These are phyloP conservation scores for Xylaria sp. DNA, from an alignment of 2,329 filamentous ascomycete genomes.

Conservation along the genomic window DNA sequence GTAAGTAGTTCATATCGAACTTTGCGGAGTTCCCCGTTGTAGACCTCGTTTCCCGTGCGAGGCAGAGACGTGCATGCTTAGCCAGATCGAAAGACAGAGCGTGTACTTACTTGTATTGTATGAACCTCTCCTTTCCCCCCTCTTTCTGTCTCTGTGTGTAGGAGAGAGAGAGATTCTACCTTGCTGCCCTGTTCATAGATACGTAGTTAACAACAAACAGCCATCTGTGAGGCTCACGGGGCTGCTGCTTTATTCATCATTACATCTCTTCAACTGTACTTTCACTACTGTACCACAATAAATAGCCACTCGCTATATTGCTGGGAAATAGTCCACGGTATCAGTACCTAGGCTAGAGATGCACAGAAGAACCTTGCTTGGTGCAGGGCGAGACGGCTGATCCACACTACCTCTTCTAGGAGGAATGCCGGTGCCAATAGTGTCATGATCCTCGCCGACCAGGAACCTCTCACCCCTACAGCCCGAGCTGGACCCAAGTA, in stretches of 20 bases:
- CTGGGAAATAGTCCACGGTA: neutral
- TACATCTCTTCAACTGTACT: too few species aligned
- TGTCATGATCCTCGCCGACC: conserved; percentile 8
- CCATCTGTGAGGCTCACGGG: neutral
- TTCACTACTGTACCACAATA: too few species aligned
- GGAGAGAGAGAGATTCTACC: neutral
- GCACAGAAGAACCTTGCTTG: conserved; percentile 15
- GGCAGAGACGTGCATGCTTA: neutral
- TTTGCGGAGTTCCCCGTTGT: conserved; percentile 17
- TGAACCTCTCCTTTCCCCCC: too few species aligned
- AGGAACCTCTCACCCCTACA: neutral
- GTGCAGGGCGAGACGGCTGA: neutral
- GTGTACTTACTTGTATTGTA: too few species aligned
- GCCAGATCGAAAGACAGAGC: neutral
- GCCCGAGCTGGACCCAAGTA: too few species aligned
- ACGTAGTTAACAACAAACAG: neutral
- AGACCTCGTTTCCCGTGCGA: neutral
- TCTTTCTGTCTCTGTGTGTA: too few species aligned
- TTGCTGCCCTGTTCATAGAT: neutral
- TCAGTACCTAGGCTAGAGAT: neutral
- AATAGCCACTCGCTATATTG: too few species aligned
- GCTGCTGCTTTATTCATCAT: too few species aligned
- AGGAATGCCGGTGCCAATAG: neutral
- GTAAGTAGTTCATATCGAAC: neutral
- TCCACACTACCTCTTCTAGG: neutral